A percentile compares a stretch with the other conserved stretches of the same genome.
Conservation (phyloP, 2,329 filamentous ascomycete genomes). For the Hypoxylon sp. region DNA sequence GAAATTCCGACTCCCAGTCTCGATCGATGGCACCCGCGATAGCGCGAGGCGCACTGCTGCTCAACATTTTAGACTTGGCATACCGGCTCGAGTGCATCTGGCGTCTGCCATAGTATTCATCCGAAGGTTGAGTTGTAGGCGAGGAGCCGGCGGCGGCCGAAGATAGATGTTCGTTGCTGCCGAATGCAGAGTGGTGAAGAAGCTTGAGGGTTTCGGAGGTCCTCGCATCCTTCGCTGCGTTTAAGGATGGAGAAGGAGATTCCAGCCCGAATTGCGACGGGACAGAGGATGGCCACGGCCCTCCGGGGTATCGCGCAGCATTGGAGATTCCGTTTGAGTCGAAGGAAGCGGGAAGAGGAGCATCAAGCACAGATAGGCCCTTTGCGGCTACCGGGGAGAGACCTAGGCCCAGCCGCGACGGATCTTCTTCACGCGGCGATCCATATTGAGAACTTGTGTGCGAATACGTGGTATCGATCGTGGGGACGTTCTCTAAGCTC, state of each 20-base stretch:
- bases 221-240: slow-evolving; percentile 69
- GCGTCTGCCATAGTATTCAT: slow-evolving; percentile 77
- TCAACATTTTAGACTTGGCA: slow-evolving; percentile 75
- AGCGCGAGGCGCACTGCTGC: slow-evolving; percentile 75
- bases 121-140: slow-evolving; percentile 52
- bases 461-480: slow-evolving; percentile 70
- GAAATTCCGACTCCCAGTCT: slow-evolving; percentile 76
- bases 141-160: slow-evolving; percentile 57
- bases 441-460: slow-evolving; percentile 76
- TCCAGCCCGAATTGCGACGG: slow-evolving; percentile 93
- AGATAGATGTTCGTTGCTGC: slow-evolving; percentile 73
- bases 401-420: slow-evolving; percentile 73
- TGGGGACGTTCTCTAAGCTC: slow-evolving; percentile 68
- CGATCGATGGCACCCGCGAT: slow-evolving; percentile 72
- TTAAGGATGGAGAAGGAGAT: slow-evolving; percentile 81
- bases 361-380: slow-evolving; percentile 89
- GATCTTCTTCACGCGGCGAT: slow-evolving; percentile 80
- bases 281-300: slow-evolving; percentile 90
- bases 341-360: slow-evolving; percentile 91
- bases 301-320: slow-evolving; percentile 81
- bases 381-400: slow-evolving; percentile 81
- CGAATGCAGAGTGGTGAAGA: slow-evolving; percentile 76
- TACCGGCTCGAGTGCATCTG: slow-evolving; percentile 76
- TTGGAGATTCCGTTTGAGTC: slow-evolving; percentile 96
- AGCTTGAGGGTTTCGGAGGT: slow-evolving; percentile 74